phyloP scores from a whole-genome alignment of 192 early-diverging fungal genomes.

The Coemansia sp. region DNA sequence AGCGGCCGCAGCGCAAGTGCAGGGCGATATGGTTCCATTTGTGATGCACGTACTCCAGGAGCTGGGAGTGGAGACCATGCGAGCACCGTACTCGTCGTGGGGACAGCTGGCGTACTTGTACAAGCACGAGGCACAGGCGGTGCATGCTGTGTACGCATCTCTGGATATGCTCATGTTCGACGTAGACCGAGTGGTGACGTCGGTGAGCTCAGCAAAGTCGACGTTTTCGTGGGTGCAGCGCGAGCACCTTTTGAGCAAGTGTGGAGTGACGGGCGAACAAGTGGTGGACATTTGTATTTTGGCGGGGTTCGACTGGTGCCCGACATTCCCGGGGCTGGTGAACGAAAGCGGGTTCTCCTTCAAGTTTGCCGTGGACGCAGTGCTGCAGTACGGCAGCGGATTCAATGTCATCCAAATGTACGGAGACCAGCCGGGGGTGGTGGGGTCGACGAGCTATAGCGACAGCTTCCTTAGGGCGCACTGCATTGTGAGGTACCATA shows the following conservation, averaged over 20 bases:
- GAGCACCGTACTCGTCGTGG: constrained; percentile 78
- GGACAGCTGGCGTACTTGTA: constrained; percentile 77
- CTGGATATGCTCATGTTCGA: constrained; percentile 75
- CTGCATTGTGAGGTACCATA: constrained; percentile 69
- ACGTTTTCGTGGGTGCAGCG: constrained; percentile 66
- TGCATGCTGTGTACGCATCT: constrained; percentile 70
- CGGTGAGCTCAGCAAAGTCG: constrained; percentile 62
- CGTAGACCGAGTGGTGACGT: constrained; percentile 68
- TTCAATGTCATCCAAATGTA: constrained; percentile 69
- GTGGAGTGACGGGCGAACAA: constrained; percentile 64
- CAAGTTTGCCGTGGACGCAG: constrained; percentile 65
- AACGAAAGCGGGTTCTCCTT: constrained; percentile 62
- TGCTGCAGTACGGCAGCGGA: constrained; percentile 68
- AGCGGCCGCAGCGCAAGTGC: constrained; percentile 54
- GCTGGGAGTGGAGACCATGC: constrained; percentile 68
- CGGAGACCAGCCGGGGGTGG: constrained; percentile 57
- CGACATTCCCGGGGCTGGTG: constrained; percentile 68
- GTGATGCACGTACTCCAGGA: constrained; percentile 69
- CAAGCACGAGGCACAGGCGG: constrained; percentile 63
- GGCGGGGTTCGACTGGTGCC: constrained; percentile 73
- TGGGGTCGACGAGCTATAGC: constrained; percentile 62
- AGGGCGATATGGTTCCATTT: constrained; percentile 62
- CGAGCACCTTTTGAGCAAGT: constrained; percentile 58
- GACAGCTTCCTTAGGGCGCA: constrained; percentile 70
- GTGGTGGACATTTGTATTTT: constrained; percentile 78